Percentiles rank a stretch among this genome's conserved stretches.
phyloP scores from a whole-genome alignment of 2,329 filamentous ascomycete genomes.

The Ilyonectria destructans region DNA sequence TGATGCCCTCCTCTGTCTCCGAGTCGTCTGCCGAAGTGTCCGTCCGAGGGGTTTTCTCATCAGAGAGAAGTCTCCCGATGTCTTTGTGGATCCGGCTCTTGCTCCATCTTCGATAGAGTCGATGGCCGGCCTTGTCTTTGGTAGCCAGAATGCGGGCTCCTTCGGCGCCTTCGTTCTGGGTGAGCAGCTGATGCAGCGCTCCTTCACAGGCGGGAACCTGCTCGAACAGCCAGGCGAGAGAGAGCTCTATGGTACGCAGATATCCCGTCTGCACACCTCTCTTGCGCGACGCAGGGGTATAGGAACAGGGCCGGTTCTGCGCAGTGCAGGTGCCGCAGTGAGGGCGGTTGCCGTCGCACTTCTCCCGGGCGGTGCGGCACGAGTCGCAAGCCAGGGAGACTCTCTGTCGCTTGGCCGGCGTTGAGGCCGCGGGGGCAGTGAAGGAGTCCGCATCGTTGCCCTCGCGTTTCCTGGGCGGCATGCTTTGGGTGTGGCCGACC shows the following conservation, averaged over 20 bases:
- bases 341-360: constrained; percentile 80
- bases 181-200: constrained; percentile 70
- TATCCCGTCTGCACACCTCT: constrained; percentile 87
- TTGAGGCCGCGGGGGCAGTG: constrained; percentile 43
- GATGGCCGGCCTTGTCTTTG: constrained; percentile 69
- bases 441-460: constrained; percentile 46
- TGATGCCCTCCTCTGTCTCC: constrained; percentile 50
- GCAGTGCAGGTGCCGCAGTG: constrained; percentile 77
- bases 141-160: constrained; percentile 63
- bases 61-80: constrained; percentile 75
- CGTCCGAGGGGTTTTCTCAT: constrained; percentile 53
- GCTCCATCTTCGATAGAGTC: constrained; percentile 75
- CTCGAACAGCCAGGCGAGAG: constrained; percentile 78
- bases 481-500: constrained; percentile 45
- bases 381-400: constrained; percentile 81
- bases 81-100: constrained; percentile 74
- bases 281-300: constrained; percentile 82
- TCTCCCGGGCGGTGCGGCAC: constrained; percentile 78
- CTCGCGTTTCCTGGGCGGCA: constrained; percentile 59
- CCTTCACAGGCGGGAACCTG: constrained; percentile 73
- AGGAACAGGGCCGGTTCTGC: constrained; percentile 78
- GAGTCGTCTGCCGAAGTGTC: constrained; percentile 57
- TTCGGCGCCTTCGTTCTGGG: constrained; percentile 60
- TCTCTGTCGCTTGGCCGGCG: constrained; percentile 70
- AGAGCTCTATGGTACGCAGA: constrained; percentile 80